Evolutionary conservation across 2,329 filamentous ascomycete genomes (phyloP).

Genomic region (Aureobasidium sp.): DNA sequence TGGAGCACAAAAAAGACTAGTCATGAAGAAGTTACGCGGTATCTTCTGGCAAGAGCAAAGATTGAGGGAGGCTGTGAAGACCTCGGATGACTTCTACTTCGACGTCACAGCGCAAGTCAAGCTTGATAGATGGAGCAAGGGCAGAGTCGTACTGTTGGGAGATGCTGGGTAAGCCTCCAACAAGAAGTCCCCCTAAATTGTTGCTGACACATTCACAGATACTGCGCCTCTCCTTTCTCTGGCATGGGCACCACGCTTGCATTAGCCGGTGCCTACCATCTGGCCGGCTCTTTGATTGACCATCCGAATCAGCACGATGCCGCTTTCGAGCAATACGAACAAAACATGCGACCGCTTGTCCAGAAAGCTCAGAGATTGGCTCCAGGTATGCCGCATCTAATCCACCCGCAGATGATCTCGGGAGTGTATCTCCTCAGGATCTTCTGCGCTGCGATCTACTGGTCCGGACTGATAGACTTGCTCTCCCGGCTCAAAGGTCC

Average conservation of each 20-base stretch:
- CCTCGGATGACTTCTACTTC: constrained; percentile 33
- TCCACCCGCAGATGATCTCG: constrained; percentile 31
- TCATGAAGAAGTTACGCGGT: constrained; percentile 30
- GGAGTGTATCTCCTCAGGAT: constrained; percentile 29
- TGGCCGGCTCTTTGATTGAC: constrained; percentile 30
- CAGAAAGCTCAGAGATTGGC: constrained; percentile 32
- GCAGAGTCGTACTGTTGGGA: constrained; percentile 33
- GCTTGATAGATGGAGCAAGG: constrained; percentile 35
- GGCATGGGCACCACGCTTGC: constrained; percentile 41
- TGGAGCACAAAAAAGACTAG: constrained; percentile 26
- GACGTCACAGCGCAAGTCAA: constrained; percentile 32
- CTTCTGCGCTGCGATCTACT: neutral
- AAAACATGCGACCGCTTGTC: constrained; percentile 31
- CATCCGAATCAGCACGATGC: constrained; percentile 26
- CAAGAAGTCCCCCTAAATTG: neutral
- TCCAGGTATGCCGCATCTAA: constrained; percentile 32
- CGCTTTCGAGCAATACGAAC: constrained; percentile 32
- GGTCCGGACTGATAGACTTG: constrained; percentile 24
- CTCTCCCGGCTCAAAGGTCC: constrained; percentile 27
- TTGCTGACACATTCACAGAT: neutral
- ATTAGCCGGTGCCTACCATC: constrained; percentile 37
- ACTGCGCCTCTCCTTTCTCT: constrained; percentile 31
- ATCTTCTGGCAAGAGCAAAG: constrained; percentile 37
- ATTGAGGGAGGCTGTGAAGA: constrained; percentile 40
- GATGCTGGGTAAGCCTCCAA: constrained; percentile 26